Evolutionary conservation across 2,329 filamentous ascomycete genomes (phyloP).

Genomic region (Colletotrichum caudatum): DNA sequence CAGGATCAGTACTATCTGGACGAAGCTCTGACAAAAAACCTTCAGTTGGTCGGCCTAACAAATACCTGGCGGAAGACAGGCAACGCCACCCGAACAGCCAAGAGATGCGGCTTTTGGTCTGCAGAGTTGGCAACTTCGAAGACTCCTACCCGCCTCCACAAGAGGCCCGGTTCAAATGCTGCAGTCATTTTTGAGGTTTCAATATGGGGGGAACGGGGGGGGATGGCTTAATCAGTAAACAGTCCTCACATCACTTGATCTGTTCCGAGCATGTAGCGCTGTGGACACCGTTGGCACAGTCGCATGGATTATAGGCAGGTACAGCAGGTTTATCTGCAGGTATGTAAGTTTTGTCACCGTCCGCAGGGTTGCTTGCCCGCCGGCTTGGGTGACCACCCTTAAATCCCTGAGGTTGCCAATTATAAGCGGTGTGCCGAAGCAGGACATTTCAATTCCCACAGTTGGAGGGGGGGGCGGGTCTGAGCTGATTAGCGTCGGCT

Average conservation of each 20-base stretch:
- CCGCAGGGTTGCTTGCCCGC: not conserved
- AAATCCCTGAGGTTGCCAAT: not conserved
- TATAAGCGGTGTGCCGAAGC: slow-evolving; percentile 9
- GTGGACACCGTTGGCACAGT: not conserved
- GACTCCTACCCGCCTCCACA: too few relatives aligned
- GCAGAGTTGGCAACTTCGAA: not conserved
- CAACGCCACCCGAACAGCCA: slow-evolving; percentile 11
- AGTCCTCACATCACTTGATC: too few relatives aligned
- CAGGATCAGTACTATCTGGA: not conserved
- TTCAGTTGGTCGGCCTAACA: not conserved
- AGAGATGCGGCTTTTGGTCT: slow-evolving; percentile 3
- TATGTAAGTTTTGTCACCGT: not conserved
- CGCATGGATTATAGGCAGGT: too few relatives aligned
- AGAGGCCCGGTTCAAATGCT: not conserved
- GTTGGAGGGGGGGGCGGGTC: not conserved
- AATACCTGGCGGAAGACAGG: not conserved
- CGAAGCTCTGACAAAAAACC: not conserved
- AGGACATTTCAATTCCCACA: not conserved
- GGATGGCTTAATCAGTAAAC: too few relatives aligned
- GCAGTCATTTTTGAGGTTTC: not conserved
- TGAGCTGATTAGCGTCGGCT: slow-evolving; percentile 19
- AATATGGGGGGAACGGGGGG: not conserved
- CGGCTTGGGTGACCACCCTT: not conserved
- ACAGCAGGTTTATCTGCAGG: too few relatives aligned
- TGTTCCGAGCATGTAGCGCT: not conserved